These are phyloP conservation scores for Coelastrella sp. DNA, from an alignment of 139 green algal genomes.

Conservation along the genomic window DNA sequence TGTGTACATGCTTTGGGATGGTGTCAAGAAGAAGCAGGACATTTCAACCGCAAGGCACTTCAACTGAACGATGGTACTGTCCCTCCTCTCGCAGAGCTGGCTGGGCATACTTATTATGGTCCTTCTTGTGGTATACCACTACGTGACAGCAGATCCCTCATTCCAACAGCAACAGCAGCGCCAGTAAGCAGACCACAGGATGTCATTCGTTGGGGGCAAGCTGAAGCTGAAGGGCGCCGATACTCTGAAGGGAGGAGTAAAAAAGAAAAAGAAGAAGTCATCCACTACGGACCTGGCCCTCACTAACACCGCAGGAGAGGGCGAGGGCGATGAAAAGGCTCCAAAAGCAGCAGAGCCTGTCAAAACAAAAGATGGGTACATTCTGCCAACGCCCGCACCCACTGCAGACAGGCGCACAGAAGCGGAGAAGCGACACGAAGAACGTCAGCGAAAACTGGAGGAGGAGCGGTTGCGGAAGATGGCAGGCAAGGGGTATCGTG, in stretches of 20 bases:
- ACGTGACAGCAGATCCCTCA: slow-evolving; percentile 57
- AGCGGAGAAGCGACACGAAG: slow-evolving; percentile 83
- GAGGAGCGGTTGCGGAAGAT: slow-evolving; percentile 73
- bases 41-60: not conserved
- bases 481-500: slow-evolving; percentile 83
- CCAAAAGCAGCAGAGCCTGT: not conserved
- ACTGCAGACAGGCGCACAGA: slow-evolving; percentile 80
- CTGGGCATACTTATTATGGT: slow-evolving; percentile 80
- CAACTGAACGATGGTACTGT: slow-evolving; percentile 15
- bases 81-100: slow-evolving; percentile 67
- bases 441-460: slow-evolving; percentile 74
- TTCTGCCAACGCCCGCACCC: slow-evolving; percentile 48
- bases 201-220: slow-evolving; percentile 83
- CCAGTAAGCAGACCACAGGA: slow-evolving; percentile 42
- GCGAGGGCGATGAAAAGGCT: not conserved
- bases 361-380: slow-evolving; percentile 57
- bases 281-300: slow-evolving; percentile 38
- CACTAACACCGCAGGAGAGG: not conserved
- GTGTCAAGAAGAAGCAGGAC: too few relatives aligned
- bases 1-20: not conserved
- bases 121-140: slow-evolving; percentile 85
- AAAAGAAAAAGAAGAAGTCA: slow-evolving; percentile 90
- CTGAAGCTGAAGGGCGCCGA: slow-evolving; percentile 91
- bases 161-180: slow-evolving; percentile 31
- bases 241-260: slow-evolving; percentile 55